Percentiles rank a stretch among this genome's conserved stretches.
phyloP scores from a whole-genome alignment of 2,329 filamentous ascomycete species.

The Claviceps maximensis region DNA sequence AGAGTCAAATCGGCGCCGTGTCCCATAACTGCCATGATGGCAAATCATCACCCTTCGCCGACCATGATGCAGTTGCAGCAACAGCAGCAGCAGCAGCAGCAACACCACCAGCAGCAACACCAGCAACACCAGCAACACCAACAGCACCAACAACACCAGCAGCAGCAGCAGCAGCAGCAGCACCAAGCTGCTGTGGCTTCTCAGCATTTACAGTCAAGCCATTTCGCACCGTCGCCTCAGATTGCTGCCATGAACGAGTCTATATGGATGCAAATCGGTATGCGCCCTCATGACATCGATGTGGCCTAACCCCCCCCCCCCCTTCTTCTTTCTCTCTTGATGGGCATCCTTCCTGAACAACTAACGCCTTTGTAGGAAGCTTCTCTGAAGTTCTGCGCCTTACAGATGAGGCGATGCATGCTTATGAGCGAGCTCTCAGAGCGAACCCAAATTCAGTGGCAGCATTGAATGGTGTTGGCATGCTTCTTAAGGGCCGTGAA shows the following conservation, averaged over 20 bases:
- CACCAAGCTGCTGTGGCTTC: conserved; percentile 48
- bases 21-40: conserved; percentile 36
- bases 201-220: conserved; percentile 40
- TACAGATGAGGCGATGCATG: conserved; percentile 74
- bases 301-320: too few relatives aligned
- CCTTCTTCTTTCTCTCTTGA: too few relatives aligned
- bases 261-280: conserved; percentile 90
- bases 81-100: conserved; percentile 42
- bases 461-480: conserved; percentile 88
- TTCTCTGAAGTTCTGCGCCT: conserved; percentile 81
- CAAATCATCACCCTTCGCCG: conserved; percentile 69
- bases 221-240: conserved; percentile 57
- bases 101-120: conserved; percentile 30
- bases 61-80: conserved; percentile 54
- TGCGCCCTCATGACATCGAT: conserved; percentile 16
- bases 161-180: conserved; percentile 33
- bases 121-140: conserved; percentile 40
- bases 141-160: conserved; percentile 27
- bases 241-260: conserved; percentile 70
- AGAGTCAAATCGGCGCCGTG: neutral
- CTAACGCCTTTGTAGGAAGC: conserved; percentile 42
- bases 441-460: conserved; percentile 80
- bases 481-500: conserved; percentile 81
- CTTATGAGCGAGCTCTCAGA: conserved; percentile 79
- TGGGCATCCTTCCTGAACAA: neutral